A percentile compares a stretch with the other conserved stretches of the same genome.
Conservation (phyloP, 108 stramenopile genomes). For the Hondaea fermentalgiana region DNA sequence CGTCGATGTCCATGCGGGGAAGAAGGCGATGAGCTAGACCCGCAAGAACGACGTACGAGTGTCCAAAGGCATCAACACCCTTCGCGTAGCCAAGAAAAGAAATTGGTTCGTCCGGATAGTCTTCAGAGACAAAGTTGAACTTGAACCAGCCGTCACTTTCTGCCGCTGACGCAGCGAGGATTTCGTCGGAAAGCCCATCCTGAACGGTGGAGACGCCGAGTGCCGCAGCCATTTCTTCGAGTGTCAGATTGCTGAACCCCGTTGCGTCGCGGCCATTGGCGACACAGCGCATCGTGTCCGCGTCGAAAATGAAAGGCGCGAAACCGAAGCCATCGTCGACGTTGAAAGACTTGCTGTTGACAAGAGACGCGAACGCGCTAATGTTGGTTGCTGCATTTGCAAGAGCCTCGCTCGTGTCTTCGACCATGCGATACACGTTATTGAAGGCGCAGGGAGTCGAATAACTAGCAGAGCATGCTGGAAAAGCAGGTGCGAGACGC, state of each 20-base stretch:
- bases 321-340: not conserved
- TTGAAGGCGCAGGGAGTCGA: not conserved
- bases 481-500: not conserved
- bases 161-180: not conserved
- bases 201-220: not conserved
- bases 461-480: not conserved
- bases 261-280: not conserved
- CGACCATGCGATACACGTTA: not conserved
- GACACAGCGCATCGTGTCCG: not conserved
- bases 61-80: not conserved
- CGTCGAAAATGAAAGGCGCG: not conserved
- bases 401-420: not conserved
- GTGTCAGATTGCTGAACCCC: not conserved
- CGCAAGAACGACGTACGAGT: not conserved
- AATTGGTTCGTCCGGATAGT: not conserved
- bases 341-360: not conserved
- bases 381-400: not conserved
- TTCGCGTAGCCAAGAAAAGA: not conserved
- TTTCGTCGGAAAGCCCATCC: not conserved
- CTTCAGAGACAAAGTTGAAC: not conserved
- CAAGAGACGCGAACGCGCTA: not conserved
- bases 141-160: not conserved
- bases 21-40: not conserved
- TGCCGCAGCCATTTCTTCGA: not conserved
- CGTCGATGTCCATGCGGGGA: not conserved